Conservation (phyloP, 2,329 filamentous ascomycete genomes). For the Lasiodiplodia citricola region DNA sequence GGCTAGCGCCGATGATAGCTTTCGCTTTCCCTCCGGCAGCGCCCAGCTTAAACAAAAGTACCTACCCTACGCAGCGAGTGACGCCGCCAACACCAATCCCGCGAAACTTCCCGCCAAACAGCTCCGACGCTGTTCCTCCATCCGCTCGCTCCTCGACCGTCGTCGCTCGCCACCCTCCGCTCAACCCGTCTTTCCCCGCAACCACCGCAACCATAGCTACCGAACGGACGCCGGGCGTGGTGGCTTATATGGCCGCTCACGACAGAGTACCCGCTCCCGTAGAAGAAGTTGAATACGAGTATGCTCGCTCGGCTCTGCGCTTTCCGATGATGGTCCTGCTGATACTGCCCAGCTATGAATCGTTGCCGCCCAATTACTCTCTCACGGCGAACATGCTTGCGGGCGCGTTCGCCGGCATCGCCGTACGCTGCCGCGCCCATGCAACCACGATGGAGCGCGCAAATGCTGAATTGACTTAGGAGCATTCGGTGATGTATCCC, state of each 20-base stretch:
- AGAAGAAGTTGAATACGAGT: slow-evolving; percentile 50
- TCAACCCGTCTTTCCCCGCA: slow-evolving; percentile 12
- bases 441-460: slow-evolving; percentile 26
- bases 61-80: background rate
- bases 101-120: background rate
- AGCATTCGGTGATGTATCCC: slow-evolving; percentile 99
- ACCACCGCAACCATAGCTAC: slow-evolving; percentile 33
- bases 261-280: slow-evolving; percentile 39
- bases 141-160: slow-evolving; percentile 22
- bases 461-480: slow-evolving; percentile 59
- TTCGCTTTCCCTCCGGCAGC: slow-evolving; percentile 24
- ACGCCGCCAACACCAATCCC: slow-evolving; percentile 9
- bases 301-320: slow-evolving; percentile 31
- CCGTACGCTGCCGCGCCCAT: slow-evolving; percentile 62
- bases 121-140: slow-evolving; percentile 4
- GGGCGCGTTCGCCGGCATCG: slow-evolving; percentile 95
- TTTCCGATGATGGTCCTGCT: slow-evolving; percentile 30
- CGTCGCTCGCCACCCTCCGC: background rate
- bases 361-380: slow-evolving; percentile 91
- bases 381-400: slow-evolving; percentile 93
- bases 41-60: slow-evolving; percentile 25
- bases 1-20: slow-evolving; percentile 19
- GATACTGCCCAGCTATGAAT: slow-evolving; percentile 73
- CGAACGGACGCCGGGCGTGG: slow-evolving; percentile 43
- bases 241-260: slow-evolving; percentile 49